Evolutionary conservation across 2,329 filamentous ascomycete species (phyloP).

Genomic region (Lecanosticta acicola): DNA sequence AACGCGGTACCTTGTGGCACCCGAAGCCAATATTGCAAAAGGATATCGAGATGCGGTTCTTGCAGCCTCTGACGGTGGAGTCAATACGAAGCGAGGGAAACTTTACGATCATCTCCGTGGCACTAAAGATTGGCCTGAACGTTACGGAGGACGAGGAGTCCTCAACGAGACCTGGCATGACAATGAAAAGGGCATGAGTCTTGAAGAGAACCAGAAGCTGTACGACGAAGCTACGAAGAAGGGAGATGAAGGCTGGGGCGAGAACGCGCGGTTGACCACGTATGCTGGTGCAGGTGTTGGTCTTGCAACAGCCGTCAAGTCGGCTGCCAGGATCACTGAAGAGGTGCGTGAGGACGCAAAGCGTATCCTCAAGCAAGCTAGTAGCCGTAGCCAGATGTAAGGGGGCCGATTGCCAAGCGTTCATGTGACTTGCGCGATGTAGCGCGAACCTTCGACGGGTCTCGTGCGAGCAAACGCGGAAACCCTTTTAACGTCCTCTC

Average conservation of each 20-base stretch:
- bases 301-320: conserved; percentile 47
- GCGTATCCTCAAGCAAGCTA: conserved; percentile 28
- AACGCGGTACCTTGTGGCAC: conserved; percentile 55
- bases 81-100: conserved; percentile 46
- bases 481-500: no score
- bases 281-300: conserved; percentile 60
- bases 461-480: neutral
- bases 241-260: conserved; percentile 51
- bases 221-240: conserved; percentile 46
- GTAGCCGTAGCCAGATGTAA: conserved; percentile 3
- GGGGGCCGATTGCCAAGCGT: neutral
- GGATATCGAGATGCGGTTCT: conserved; percentile 47
- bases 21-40: conserved; percentile 43
- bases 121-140: conserved; percentile 53
- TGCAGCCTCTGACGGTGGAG: conserved; percentile 45
- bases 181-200: conserved; percentile 35
- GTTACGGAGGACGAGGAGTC: conserved; percentile 55
- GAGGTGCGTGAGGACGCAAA: conserved; percentile 41
- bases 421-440: neutral
- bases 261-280: conserved; percentile 51
- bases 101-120: conserved; percentile 52
- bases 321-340: conserved; percentile 49
- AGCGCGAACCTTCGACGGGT: no score
- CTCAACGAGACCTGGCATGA: conserved; percentile 50
- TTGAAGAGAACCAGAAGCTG: conserved; percentile 42